These are phyloP conservation scores for Volvox reticuliferus DNA, from an alignment of 139 green algal genomes.

Conservation along the genomic window DNA sequence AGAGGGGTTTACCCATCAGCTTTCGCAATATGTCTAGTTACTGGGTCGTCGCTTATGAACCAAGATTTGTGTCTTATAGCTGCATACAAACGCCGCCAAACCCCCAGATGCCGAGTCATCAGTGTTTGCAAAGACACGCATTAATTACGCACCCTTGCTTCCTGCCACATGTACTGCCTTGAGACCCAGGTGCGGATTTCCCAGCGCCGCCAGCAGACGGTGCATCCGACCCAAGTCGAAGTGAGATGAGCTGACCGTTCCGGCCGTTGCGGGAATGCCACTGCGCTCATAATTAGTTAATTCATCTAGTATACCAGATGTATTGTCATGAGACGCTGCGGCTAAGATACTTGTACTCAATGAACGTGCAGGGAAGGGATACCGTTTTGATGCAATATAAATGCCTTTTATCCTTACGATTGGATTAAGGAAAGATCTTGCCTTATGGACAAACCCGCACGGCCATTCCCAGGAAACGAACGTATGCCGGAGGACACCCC, in stretches of 20 bases:
- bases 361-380: too few species aligned
- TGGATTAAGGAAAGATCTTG: not conserved
- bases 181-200: constrained; percentile 70
- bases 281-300: constrained; percentile 77
- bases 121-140: not conserved
- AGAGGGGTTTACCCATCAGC: too few species aligned
- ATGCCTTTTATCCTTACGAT: not conserved
- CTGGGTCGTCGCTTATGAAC: too few species aligned
- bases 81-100: too few species aligned
- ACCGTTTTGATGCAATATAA: too few species aligned
- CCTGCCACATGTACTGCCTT: constrained; percentile 85
- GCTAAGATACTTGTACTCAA: too few species aligned
- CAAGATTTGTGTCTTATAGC: too few species aligned
- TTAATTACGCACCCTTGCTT: constrained; percentile 79
- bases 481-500: not conserved
- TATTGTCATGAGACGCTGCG: not conserved
- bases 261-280: constrained; percentile 77
- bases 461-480: not conserved
- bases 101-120: not conserved
- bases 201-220: constrained; percentile 70
- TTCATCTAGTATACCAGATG: constrained; percentile 24
- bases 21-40: too few species aligned
- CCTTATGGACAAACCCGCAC: not conserved
- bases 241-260: constrained; percentile 51
- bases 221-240: constrained; percentile 79